Evolutionary conservation across 179 eudicot genomes (phyloP).

Genomic region (Amaranthus tricolor): DNA sequence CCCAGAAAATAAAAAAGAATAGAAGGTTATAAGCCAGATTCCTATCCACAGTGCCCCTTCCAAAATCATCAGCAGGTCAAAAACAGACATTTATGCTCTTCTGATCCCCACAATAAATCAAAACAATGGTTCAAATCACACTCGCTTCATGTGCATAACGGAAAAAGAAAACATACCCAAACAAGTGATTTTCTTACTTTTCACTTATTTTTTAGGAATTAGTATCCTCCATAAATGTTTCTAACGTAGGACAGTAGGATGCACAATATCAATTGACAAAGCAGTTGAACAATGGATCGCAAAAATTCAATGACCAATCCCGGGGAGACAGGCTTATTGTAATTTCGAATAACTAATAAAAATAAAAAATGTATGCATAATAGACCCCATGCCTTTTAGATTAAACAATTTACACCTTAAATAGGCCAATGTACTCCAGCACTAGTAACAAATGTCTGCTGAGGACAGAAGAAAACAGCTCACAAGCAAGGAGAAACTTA

Average conservation of each 20-base stretch:
- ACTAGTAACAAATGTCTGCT: neutral
- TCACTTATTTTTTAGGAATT: too few relatives aligned
- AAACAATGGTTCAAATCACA: neutral
- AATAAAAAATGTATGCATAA: neutral
- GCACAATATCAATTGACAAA: neutral
- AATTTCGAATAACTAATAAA: neutral
- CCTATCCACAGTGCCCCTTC: neutral
- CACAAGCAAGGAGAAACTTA: constrained; percentile 37
- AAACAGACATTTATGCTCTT: too few relatives aligned
- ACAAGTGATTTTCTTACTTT: neutral
- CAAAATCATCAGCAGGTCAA: neutral
- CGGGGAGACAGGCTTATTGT: neutral
- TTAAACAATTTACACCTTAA: neutral
- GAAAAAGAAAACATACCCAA: neutral
- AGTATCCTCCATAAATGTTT: too few relatives aligned
- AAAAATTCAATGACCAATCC: neutral
- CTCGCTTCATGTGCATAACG: neutral
- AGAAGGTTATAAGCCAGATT: neutral
- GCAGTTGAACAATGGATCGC: neutral
- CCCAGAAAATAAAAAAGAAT: neutral
- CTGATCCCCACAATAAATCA: neutral
- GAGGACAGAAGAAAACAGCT: neutral
- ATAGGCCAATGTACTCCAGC: neutral
- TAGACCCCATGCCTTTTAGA: neutral
- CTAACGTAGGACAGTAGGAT: too few relatives aligned